These are phyloP conservation scores for Dalbergia cultrata DNA, from an alignment of 306 rosid species.

Conservation along the genomic window DNA sequence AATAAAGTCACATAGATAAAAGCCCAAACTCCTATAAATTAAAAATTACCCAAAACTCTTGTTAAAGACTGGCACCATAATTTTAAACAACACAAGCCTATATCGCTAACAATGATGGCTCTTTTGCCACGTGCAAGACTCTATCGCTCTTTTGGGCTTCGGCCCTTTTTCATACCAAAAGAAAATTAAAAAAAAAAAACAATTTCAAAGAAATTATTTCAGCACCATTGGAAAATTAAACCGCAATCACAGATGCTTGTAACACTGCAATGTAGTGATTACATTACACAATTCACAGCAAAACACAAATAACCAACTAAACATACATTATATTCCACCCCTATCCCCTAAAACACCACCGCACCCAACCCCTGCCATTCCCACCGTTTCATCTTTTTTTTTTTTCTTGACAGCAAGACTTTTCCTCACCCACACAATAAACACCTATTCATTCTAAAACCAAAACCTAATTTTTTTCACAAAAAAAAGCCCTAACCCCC, in stretches of 20 bases:
- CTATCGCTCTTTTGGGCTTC: too few relatives aligned
- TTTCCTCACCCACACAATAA: not conserved
- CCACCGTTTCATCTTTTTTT: rapidly evolving
- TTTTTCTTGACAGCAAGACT: constrained; percentile 64
- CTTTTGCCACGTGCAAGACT: too few relatives aligned
- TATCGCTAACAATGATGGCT: too few relatives aligned
- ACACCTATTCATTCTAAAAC: not conserved
- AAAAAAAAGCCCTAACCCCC: constrained; percentile 62
- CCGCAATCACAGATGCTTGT: not conserved
- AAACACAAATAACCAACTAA: not conserved
- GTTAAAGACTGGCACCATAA: too few relatives aligned
- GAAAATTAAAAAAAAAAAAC: too few relatives aligned
- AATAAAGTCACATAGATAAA: too few relatives aligned
- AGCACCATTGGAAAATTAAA: too few relatives aligned
- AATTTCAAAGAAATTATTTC: too few relatives aligned
- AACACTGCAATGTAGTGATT: not conserved
- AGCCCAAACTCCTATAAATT: too few relatives aligned
- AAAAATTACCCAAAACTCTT: too few relatives aligned
- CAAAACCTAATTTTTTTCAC: not conserved
- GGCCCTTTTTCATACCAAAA: too few relatives aligned
- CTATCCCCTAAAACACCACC: not conserved
- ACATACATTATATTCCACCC: not conserved
- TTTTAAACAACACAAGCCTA: too few relatives aligned
- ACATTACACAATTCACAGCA: not conserved
- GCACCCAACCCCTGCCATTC: not conserved